A percentile compares a stretch with the other conserved stretches of the same genome.
Conservation (phyloP, 2,329 filamentous ascomycete genomes). For the Akanthomyces uredinophilus region DNA sequence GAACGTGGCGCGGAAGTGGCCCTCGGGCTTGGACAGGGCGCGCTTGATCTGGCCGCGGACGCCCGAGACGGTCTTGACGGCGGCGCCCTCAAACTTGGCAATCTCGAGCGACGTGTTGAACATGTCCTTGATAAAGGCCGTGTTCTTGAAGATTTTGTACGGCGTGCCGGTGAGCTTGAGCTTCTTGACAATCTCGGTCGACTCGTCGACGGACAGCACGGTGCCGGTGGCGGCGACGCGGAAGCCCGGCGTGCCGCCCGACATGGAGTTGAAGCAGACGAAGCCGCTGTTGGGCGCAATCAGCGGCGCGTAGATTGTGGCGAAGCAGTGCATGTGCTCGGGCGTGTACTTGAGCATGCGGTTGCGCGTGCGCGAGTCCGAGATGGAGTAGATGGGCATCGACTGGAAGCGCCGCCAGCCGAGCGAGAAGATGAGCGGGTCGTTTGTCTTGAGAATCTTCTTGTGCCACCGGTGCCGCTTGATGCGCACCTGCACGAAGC, state of each 20-base stretch:
- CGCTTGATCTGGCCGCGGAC: conserved; percentile 96
- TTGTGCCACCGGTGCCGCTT: conserved; percentile 99
- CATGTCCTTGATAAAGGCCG: conserved; percentile 98
- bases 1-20: conserved; percentile 93
- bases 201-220: conserved; percentile 89
- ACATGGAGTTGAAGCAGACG: conserved; percentile 86
- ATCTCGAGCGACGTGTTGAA: conserved; percentile 90
- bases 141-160: conserved; percentile 99
- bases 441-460: conserved; percentile 97
- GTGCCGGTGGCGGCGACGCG: conserved; percentile 91
- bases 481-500: conserved; percentile 91
- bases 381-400: conserved; percentile 88
- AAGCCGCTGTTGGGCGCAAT: conserved; percentile 96
- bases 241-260: conserved; percentile 80
- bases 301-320: conserved; percentile 88
- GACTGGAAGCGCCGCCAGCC: conserved; percentile 96
- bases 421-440: conserved; percentile 93
- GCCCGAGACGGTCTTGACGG: conserved; percentile 93
- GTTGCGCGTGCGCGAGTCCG: conserved; percentile 87
- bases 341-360: conserved; percentile 99
- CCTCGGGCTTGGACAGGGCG: conserved; percentile 86
- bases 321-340: conserved; percentile 99
- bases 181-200: conserved; percentile 98
- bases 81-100: conserved; percentile 95
- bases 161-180: conserved; percentile 90